Conservation (phyloP, 1,139 yeast species). For the Suhomyces bokatorum region DNA sequence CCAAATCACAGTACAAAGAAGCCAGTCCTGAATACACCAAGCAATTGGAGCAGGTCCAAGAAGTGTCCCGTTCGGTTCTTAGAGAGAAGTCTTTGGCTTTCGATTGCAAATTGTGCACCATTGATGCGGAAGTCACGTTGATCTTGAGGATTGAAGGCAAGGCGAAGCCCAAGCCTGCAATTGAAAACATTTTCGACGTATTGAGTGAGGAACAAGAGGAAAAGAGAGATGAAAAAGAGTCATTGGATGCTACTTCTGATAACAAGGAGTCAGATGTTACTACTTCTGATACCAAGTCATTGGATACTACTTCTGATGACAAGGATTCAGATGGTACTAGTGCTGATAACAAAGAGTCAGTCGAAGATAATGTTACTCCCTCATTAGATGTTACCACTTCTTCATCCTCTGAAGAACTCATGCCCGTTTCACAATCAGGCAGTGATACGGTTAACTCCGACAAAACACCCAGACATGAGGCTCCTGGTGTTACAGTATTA, state of each 20-base stretch:
- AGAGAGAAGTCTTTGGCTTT: conserved; percentile 47
- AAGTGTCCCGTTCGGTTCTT: conserved; percentile 31
- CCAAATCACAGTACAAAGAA: conserved; percentile 23
- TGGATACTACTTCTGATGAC: too few species aligned
- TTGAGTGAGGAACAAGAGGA: conserved; percentile 7
- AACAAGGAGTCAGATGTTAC: too few species aligned
- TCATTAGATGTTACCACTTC: too few species aligned
- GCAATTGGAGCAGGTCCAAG: conserved; percentile 34
- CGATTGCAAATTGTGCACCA: conserved; percentile 46
- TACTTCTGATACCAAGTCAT: too few species aligned
- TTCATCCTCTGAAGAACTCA: background rate
- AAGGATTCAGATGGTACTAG: too few species aligned
- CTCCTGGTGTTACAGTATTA: background rate
- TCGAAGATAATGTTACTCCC: too few species aligned
- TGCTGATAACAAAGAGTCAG: too few species aligned
- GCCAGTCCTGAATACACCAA: conserved; percentile 34
- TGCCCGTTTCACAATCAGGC: background rate
- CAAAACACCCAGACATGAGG: background rate
- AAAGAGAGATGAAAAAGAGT: too few species aligned
- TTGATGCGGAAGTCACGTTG: conserved; percentile 35
- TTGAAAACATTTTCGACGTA: conserved; percentile 13
- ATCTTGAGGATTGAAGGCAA: conserved; percentile 35
- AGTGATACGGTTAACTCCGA: background rate
- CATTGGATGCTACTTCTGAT: too few species aligned
- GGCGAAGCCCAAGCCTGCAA: conserved; percentile 2